Conservation (phyloP, 2,329 filamentous ascomycete genomes). For the Sporothrix luriei region DNA sequence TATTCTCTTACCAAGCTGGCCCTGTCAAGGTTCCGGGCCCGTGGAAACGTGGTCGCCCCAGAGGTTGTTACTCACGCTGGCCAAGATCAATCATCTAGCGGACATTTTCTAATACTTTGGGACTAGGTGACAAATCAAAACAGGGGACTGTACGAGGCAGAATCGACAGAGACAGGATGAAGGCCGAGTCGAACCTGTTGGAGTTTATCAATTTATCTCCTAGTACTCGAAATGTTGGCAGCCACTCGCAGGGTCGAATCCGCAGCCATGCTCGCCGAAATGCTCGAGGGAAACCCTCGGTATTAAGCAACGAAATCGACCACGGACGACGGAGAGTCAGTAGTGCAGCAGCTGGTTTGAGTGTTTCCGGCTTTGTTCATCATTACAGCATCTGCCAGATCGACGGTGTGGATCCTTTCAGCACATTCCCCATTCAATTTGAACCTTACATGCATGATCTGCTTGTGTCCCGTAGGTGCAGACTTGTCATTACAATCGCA, state of each 20-base stretch:
- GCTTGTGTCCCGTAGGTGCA: slow-evolving; percentile 24
- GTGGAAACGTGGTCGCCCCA: slow-evolving; percentile 30
- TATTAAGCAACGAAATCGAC: too few relatives aligned
- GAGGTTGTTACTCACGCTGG: background rate
- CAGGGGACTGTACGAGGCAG: background rate
- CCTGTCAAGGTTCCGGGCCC: slow-evolving; percentile 29
- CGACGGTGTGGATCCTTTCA: slow-evolving; percentile 29
- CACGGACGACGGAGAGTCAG: too few relatives aligned
- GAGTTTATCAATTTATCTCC: slow-evolving; percentile 29
- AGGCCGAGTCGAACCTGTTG: background rate
- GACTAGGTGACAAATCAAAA: background rate
- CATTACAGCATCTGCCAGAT: slow-evolving; percentile 29
- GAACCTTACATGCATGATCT: slow-evolving; percentile 32
- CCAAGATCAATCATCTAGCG: background rate
- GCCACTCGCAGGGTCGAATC: background rate
- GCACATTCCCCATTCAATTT: slow-evolving; percentile 8
- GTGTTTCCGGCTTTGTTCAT: slow-evolving; percentile 3
- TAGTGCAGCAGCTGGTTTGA: background rate
- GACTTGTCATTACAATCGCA: too few relatives aligned
- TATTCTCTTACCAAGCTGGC: slow-evolving; percentile 24
- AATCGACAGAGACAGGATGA: background rate
- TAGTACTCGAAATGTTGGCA: background rate
- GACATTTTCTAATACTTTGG: background rate
- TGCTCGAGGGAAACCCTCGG: too few relatives aligned
- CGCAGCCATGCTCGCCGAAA: slow-evolving; percentile 26